A percentile compares a stretch with the other conserved stretches of the same genome.
Evolutionary conservation across 768 basidiomycete species (phyloP).

Genomic region (Phaffia tasmanica): DNA sequence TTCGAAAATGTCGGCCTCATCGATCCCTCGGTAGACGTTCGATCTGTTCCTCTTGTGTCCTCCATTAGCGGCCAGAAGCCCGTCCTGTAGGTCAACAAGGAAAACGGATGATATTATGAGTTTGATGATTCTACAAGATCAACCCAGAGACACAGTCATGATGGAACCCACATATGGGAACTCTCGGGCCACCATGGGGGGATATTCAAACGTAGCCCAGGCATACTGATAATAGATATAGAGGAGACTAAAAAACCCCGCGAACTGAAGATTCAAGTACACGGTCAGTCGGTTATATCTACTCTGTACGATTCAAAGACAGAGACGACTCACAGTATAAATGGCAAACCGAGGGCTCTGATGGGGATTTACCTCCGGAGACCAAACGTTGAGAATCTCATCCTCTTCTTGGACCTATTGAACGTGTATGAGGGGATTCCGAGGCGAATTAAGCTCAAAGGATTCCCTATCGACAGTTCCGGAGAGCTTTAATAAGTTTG

Average conservation of each 20-base stretch:
- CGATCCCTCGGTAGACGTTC: conserved; percentile 10
- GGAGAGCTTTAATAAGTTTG: too few species aligned
- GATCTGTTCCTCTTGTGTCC: neutral
- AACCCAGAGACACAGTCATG: neutral
- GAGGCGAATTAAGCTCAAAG: neutral
- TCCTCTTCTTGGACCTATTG: conserved; percentile 7
- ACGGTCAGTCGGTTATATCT: neutral
- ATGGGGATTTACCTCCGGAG: neutral
- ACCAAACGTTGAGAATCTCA: neutral
- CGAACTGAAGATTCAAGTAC: neutral
- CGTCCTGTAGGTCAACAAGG: neutral
- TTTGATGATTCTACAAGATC: neutral
- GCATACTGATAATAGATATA: neutral
- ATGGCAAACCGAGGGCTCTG: neutral
- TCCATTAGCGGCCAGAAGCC: neutral
- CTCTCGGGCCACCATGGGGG: conserved; percentile 7
- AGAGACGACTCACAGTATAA: neutral
- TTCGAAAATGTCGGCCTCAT: conserved; percentile 12
- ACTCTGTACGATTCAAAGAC: neutral
- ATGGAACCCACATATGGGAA: conserved; percentile 14
- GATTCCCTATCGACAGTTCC: neutral
- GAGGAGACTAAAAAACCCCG: neutral
- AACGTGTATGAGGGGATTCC: neutral
- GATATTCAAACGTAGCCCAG: neutral
- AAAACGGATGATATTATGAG: neutral